Base-by-base conservation (phyloP, 768 basidiomycete species). In the Clitopilus passeckerianus region DNA sequence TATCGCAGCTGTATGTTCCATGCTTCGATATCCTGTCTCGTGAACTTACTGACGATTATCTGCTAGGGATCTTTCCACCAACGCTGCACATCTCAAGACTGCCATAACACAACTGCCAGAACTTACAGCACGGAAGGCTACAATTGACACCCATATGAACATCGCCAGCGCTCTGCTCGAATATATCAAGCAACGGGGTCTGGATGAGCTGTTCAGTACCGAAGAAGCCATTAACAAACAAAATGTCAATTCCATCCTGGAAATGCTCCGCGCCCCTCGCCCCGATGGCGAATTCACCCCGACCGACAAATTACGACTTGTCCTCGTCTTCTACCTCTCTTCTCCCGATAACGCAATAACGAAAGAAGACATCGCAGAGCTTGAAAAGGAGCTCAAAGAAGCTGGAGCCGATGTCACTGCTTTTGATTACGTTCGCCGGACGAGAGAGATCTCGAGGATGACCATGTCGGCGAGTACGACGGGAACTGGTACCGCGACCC, bases 61-160 rank as follows among this genome's bases (percentile, higher is more conserved):
- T 54, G 57, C 37, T 52, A 86, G 95, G 56, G 97, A 99, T 69
- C 80, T 98, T 24, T 87, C 94, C 1, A 86, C 92, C 30, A 98
- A 98, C 72, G 95, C 97, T 2, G 81, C 93, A 6, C 91, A 98
- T 71, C 77, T 99, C 54, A 98, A 98, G 75, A 93, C 94, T 0
- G 97, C 97, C 7, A 97, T 99, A 68, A 98, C 95, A 1, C 93
- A 95, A 61, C 79, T 99, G 18, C 97, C 97, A 1, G 97, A 98
- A 70, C 78, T 99, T 54, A 98, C 96, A 4, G 95, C 97, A 3
- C 86, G 97, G 43, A 99, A 99, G 68, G 92, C 94, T 33, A 95
- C 92, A 1, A 82, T 99, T 23, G 97, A 99, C 71, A 94, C 95
- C 2, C 97, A 99, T 70, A 98, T 99, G 95, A 98, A 98, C 74